Conservation (phyloP, 2,329 filamentous ascomycete species). For the Raffaelea deltoideospora region DNA sequence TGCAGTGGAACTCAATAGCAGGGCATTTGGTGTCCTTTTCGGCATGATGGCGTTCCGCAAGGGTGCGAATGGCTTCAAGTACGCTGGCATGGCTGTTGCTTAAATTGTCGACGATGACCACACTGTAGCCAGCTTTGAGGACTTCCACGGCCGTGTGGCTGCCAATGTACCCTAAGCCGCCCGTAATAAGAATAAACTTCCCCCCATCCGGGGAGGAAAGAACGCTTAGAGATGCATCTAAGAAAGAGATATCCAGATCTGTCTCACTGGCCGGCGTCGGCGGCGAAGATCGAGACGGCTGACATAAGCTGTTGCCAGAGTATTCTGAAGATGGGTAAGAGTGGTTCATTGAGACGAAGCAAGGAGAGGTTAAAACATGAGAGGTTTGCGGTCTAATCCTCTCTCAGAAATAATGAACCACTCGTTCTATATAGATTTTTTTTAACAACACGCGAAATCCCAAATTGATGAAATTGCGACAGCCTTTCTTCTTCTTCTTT, state of each 20-base stretch:
- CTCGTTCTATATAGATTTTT: too few species aligned
- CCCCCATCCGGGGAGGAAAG: background rate
- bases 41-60: conserved; percentile 15
- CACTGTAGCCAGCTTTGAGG: conserved; percentile 5
- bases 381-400: too few species aligned
- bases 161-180: conserved; percentile 4
- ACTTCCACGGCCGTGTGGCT: conserved; percentile 3
- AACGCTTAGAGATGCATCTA: conserved; percentile 1
- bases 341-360: background rate
- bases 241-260: background rate
- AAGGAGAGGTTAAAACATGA: background rate
- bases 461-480: too few species aligned
- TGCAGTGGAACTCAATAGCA: conserved; percentile 20
- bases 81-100: conserved; percentile 26
- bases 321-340: conserved; percentile 1
- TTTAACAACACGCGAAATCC: too few species aligned
- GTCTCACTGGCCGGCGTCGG: conserved; percentile 1
- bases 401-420: too few species aligned
- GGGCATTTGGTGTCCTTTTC: conserved; percentile 12
- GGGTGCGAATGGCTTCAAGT: conserved; percentile 13
- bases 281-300: background rate
- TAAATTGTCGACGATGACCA: conserved; percentile 30
- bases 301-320: conserved; percentile 1
- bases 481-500: too few species aligned
- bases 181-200: conserved; percentile 2